Evolutionary conservation across 2,329 filamentous ascomycete genomes (phyloP).

Genomic region (Fusarium sp.): DNA sequence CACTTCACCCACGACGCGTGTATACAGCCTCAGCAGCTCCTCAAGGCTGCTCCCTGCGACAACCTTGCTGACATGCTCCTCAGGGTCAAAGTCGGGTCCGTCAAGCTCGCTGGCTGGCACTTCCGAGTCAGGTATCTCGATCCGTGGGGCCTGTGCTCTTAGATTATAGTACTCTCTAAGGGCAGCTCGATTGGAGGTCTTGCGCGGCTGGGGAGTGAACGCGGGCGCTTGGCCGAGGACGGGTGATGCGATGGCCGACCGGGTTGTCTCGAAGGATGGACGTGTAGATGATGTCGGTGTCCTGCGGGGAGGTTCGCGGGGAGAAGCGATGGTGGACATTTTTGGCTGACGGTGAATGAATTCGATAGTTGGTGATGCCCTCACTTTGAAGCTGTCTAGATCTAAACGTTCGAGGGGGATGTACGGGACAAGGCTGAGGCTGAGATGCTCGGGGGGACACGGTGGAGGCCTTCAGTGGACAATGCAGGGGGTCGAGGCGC

Average conservation of each 20-base stretch:
- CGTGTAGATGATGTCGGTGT: slow-evolving; percentile 81
- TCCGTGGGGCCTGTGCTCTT: slow-evolving; percentile 54
- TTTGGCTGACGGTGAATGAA: slow-evolving; percentile 43
- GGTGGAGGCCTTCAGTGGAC: slow-evolving; percentile 35
- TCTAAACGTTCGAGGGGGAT: slow-evolving; percentile 12
- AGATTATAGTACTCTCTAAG: slow-evolving; percentile 96
- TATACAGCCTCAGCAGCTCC: slow-evolving; percentile 77
- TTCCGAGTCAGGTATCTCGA: slow-evolving; percentile 64
- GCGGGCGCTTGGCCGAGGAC: slow-evolving; percentile 43
- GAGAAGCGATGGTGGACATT: slow-evolving; percentile 76
- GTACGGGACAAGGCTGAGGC: slow-evolving; percentile 11
- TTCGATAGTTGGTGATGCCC: neutral
- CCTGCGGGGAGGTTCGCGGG: slow-evolving; percentile 68
- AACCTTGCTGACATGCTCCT: slow-evolving; percentile 73
- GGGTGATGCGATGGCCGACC: slow-evolving; percentile 70
- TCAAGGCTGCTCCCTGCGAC: slow-evolving; percentile 73
- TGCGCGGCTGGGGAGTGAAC: slow-evolving; percentile 41
- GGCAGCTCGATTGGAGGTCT: slow-evolving; percentile 81
- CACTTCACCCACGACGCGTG: slow-evolving; percentile 81
- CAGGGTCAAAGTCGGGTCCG: slow-evolving; percentile 75
- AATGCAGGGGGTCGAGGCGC: slow-evolving; percentile 23
- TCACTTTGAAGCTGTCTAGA: neutral
- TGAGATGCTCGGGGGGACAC: slow-evolving; percentile 31
- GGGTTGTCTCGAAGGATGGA: slow-evolving; percentile 75
- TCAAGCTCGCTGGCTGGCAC: slow-evolving; percentile 80